Conservation (phyloP, 2,329 filamentous ascomycete species). For the Ophiostoma ulmi region DNA sequence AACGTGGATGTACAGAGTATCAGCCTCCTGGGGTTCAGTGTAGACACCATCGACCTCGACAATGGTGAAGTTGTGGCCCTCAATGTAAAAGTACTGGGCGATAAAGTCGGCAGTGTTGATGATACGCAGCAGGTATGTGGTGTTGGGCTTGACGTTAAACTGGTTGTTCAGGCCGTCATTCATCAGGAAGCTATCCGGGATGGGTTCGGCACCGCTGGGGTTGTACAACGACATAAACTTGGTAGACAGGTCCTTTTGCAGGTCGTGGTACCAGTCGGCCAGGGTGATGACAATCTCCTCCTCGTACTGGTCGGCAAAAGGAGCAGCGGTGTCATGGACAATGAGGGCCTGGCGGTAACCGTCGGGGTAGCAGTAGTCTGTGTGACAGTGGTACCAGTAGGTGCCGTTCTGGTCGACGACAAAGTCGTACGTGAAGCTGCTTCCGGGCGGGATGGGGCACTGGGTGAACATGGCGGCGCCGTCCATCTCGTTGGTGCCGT, state of each 20-base stretch:
- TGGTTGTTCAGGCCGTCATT: slow-evolving; percentile 63
- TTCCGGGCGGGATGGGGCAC: slow-evolving; percentile 59
- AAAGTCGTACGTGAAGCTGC: slow-evolving; percentile 65
- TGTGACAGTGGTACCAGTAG: slow-evolving; percentile 75
- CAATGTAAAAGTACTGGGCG: slow-evolving; percentile 61
- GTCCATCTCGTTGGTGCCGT: slow-evolving; percentile 65
- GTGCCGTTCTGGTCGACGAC: slow-evolving; percentile 57
- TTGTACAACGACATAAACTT: slow-evolving; percentile 51
- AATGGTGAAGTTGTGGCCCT: slow-evolving; percentile 61
- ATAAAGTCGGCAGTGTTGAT: slow-evolving; percentile 70
- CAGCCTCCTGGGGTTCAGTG: slow-evolving; percentile 53
- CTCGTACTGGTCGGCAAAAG: slow-evolving; percentile 53
- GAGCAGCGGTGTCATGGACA: slow-evolving; percentile 52
- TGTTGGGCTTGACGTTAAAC: slow-evolving; percentile 57
- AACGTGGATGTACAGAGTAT: slow-evolving; percentile 60
- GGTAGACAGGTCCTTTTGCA: slow-evolving; percentile 45
- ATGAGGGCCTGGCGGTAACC: slow-evolving; percentile 38
- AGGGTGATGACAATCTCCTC: slow-evolving; percentile 61
- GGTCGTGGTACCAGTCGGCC: slow-evolving; percentile 66
- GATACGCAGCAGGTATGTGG: slow-evolving; percentile 67
- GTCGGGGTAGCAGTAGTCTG: slow-evolving; percentile 63
- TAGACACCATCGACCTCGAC: slow-evolving; percentile 71
- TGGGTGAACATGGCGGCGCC: slow-evolving; percentile 63
- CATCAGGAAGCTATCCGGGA: slow-evolving; percentile 63
- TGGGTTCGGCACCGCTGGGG: slow-evolving; percentile 56